Evolutionary conservation across 768 basidiomycete species (phyloP), one percentile per base, ranked within the genome.

Genomic region (Pisolithus marmoratus): DNA sequence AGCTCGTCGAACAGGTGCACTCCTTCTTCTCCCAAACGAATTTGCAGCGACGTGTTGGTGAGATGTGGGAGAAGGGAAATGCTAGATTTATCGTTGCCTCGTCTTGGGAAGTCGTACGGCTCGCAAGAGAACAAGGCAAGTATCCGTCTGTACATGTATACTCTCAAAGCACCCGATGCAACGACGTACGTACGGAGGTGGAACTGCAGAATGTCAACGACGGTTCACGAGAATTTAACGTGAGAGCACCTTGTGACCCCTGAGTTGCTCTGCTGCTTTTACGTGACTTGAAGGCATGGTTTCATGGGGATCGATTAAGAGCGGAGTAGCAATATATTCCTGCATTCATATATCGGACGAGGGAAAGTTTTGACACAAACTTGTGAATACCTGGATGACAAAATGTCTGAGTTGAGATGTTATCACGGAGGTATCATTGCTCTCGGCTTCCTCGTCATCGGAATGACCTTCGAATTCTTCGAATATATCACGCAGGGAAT

Each of bases 371-470:
- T 51, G 31, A 50, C 48, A 14, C 47, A 50, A 31, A 53, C 23
- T 52, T 17, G 24, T 14, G 15, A 41, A 46, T 55, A 92, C 95
- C 83, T 98, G 96, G 36, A 97, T 83, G 17, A 99, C 92, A 68
- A 97, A 99, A 68, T 97, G 91, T 23, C 95, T 81, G 41, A 99
- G 75, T 59, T 96, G 95, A 9, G 90, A 92, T 12, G 84, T 87
- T 49, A 83, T 75, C 4, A 97, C 80, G 7, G 82, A 75, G 0
- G 82, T 87, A 22, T 64, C 69, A 5, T 49, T 48, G 31, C 64
- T 54, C 36, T 68, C 66, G 23, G 70, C 72, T 5, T 72, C 77
- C 23, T 73, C 73, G 2, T 81, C 78, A 2, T 78, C 76, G 2
- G 74, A 74, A 19, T 74, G 66, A 15, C 74, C 69, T 55, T 95